Conservation (phyloP, 2,329 filamentous ascomycete species). For the Penicillium nordicum region DNA sequence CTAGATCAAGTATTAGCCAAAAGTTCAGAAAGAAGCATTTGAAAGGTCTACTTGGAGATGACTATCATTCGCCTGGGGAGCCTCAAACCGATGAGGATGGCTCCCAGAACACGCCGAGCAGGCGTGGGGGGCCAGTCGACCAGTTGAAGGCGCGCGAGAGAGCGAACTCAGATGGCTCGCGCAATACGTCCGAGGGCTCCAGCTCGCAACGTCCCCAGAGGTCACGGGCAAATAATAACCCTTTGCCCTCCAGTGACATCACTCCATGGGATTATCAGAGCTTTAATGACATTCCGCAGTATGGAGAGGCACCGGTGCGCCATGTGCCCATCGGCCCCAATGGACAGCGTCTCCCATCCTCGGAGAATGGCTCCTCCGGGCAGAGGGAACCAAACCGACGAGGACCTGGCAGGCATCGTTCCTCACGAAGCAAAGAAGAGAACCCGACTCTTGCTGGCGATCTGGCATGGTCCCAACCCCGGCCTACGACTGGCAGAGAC, state of each 20-base stretch:
- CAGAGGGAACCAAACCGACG: constrained; percentile 55
- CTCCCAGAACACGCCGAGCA: constrained; percentile 43
- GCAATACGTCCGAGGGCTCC: constrained; percentile 42
- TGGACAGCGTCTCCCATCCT: constrained; percentile 61
- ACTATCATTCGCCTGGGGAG: constrained; percentile 65
- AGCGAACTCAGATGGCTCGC: constrained; percentile 76
- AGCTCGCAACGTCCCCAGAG: constrained; percentile 73
- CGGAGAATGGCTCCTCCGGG: constrained; percentile 43
- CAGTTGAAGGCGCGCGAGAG: constrained; percentile 65
- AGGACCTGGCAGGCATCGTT: constrained; percentile 43
- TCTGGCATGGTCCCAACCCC: constrained; percentile 53
- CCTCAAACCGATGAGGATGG: constrained; percentile 68
- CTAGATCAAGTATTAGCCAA: constrained; percentile 67
- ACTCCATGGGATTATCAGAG: constrained; percentile 98
- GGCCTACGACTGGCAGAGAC: constrained; percentile 73
- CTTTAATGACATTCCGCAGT: constrained; percentile 70
- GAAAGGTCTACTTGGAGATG: constrained; percentile 89
- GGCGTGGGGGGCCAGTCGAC: constrained; percentile 37
- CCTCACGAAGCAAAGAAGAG: constrained; percentile 58
- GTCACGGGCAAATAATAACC: constrained; percentile 63
- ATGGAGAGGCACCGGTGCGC: constrained; percentile 73
- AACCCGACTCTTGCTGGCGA: constrained; percentile 39
- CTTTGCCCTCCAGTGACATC: constrained; percentile 83
- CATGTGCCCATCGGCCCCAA: constrained; percentile 67
- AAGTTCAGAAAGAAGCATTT: constrained; percentile 77